Conservation (phyloP, 2,329 filamentous ascomycete genomes). For the Cadophora gregata region DNA sequence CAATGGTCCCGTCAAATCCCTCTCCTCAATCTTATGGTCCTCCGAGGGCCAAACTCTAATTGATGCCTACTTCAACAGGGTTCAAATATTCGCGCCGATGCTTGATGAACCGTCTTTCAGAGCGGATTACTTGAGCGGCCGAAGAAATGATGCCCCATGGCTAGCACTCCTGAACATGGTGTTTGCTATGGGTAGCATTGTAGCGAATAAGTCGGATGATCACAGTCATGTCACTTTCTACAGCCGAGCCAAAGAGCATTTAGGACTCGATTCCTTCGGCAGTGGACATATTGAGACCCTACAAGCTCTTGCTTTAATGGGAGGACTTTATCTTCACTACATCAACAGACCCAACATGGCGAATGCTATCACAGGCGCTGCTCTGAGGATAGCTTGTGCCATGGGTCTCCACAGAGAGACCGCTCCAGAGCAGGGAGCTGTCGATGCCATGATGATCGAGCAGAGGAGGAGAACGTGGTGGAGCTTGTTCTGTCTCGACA, state of each 20-base stretch:
- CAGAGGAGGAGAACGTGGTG: constrained; percentile 74
- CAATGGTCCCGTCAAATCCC: constrained; percentile 44
- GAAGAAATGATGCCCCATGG: constrained; percentile 72
- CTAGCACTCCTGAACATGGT: constrained; percentile 77
- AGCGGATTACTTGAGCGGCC: constrained; percentile 66
- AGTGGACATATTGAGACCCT: constrained; percentile 76
- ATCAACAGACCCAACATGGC: constrained; percentile 80
- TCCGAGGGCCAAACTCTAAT: constrained; percentile 72
- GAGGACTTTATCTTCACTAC: constrained; percentile 80
- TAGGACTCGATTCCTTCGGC: constrained; percentile 71
- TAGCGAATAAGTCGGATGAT: constrained; percentile 64
- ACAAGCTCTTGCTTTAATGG: constrained; percentile 73
- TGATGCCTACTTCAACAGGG: constrained; percentile 76
- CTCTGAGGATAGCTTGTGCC: constrained; percentile 75
- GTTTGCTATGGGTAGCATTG: constrained; percentile 76
- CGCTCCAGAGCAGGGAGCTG: constrained; percentile 42
- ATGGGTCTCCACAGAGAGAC: constrained; percentile 73
- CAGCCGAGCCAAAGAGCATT: constrained; percentile 68
- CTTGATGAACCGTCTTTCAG: constrained; percentile 75
- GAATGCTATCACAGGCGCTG: constrained; percentile 73
- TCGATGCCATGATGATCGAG: constrained; percentile 55
- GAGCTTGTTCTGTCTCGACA: constrained; percentile 76
- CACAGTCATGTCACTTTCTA: constrained; percentile 74
- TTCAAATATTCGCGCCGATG: constrained; percentile 76
- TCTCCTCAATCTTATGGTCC: constrained; percentile 56